Evolutionary conservation across 345 rosid genomes (phyloP).

Genomic region (Durio zibethinus): DNA sequence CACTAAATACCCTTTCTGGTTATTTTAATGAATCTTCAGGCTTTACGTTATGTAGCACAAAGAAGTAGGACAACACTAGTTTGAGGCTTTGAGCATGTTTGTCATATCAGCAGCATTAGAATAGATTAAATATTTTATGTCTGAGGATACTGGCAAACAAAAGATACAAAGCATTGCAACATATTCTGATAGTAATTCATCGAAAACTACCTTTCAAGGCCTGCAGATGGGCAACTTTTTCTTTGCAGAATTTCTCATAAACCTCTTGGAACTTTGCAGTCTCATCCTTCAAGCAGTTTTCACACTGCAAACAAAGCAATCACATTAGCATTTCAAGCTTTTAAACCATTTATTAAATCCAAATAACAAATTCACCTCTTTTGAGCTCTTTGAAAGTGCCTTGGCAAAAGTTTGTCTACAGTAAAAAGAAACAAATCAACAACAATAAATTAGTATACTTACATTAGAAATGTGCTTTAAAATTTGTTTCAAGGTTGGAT

Average conservation of each 20-base stretch:
- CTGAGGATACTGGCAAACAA: neutral
- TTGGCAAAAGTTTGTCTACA: conserved; percentile 48
- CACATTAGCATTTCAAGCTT: neutral
- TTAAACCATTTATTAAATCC: neutral
- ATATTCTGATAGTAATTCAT: neutral
- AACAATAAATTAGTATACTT: neutral
- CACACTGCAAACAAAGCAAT: conserved; percentile 48
- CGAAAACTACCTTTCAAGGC: conserved; percentile 47
- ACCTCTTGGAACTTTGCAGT: conserved; percentile 59
- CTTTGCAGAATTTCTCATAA: conserved; percentile 61
- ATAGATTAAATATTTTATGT: neutral
- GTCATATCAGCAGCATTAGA: neutral
- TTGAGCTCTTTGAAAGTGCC: conserved; percentile 26
- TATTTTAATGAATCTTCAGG: neutral
- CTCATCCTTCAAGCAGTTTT: conserved; percentile 60
- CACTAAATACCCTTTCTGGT: neutral
- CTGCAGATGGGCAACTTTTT: conserved; percentile 53
- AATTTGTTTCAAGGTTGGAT: neutral
- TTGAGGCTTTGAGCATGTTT: neutral
- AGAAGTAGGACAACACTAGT: neutral
- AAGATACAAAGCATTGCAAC: neutral
- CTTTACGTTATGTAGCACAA: neutral
- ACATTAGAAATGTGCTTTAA: neutral
- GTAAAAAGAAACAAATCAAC: conserved; percentile 9
- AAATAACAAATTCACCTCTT: conserved; percentile 45